These are phyloP conservation scores for Carnegiea gigantea DNA, from an alignment of 179 eudicot genomes.

Conservation along the genomic window DNA sequence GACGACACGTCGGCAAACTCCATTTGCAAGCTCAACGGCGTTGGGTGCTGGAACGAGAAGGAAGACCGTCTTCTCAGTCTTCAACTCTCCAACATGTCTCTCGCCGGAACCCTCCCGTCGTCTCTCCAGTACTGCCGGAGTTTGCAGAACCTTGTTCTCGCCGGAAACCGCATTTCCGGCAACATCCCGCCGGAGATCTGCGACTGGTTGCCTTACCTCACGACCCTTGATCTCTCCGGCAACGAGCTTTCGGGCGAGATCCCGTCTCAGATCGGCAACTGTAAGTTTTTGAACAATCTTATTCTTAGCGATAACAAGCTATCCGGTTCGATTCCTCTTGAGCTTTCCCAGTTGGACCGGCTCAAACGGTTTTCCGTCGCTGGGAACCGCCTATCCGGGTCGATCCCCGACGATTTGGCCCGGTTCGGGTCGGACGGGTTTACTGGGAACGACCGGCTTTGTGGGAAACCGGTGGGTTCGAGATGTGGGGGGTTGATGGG, in stretches of 20 bases:
- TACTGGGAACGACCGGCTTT: constrained; percentile 57
- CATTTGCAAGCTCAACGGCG: constrained; percentile 62
- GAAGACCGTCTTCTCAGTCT: constrained; percentile 67
- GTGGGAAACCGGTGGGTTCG: constrained; percentile 51
- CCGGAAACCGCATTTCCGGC: constrained; percentile 58
- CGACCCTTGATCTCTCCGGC: constrained; percentile 61
- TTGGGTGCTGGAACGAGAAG: constrained; percentile 71
- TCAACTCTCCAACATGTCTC: constrained; percentile 37
- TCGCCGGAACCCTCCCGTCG: constrained; percentile 49
- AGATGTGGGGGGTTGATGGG: constrained; percentile 59
- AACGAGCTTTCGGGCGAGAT: constrained; percentile 56
- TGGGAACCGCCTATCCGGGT: constrained; percentile 50
- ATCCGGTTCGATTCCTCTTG: constrained; percentile 57
- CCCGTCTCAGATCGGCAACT: constrained; percentile 56
- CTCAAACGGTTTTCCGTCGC: constrained; percentile 50
- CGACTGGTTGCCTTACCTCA: constrained; percentile 72
- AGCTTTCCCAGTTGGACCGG: constrained; percentile 51
- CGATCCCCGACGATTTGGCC: constrained; percentile 42
- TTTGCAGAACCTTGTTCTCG: constrained; percentile 54
- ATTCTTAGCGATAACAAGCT: constrained; percentile 46
- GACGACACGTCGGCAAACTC: constrained; percentile 44
- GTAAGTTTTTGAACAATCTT: constrained; percentile 61
- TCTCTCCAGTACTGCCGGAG: constrained; percentile 49
- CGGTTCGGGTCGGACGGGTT: constrained; percentile 33
- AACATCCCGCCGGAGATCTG: constrained; percentile 60